Evolutionary conservation across 2,329 filamentous ascomycete species (phyloP), one percentile per base, ranked within the genome.

Genomic region (Diaporthe sp.): DNA sequence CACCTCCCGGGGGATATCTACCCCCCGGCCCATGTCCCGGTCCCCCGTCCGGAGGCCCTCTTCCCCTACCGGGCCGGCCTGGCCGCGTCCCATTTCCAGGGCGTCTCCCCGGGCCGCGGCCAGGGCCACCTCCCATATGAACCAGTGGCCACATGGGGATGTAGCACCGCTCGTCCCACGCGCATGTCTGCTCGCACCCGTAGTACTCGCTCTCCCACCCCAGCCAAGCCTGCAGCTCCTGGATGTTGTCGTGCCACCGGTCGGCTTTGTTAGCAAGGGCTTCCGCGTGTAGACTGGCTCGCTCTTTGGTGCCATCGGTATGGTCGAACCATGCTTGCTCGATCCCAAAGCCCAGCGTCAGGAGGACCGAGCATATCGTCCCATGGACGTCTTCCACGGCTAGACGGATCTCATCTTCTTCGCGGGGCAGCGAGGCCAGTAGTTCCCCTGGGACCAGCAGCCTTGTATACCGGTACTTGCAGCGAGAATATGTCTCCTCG

Each of bases 61-160:
- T 19, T 31, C 65, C 25, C 46, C 65, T 15, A n/a, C 46, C 31
- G 3, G 31, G 44, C 31, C 39, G 37, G n/a, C 58, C 37, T 13
- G 58, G 58, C 6, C 51, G 57, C 28, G 49, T 70, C 37, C 58
- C 75, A 42, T 62, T 73, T 42, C 25, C 68, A 42, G 46, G 78
- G 46, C 53, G 17, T 72, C 77, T 71, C 70, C 76, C 61, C 72
- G 73, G 53, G 2, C 53, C 78, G 77, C 74, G 71, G 73, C 62
- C 75, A 34, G 39, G 77, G 51, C 17, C 72, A 68, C 44, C 76
- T 46, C 13, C 49, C 44, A 31, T 65, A 76, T 46, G 44, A 76
- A 81, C 75, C 76, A 87, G 76, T 2, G 87, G 87, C 87, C 87
- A 89, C 84, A 89, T 89, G 1, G 87, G 87, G 53, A 89, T 87